Base-by-base conservation (phyloP, 225 moss, liverwort and hornwort genomes). In the Sphagnum contortum region DNA sequence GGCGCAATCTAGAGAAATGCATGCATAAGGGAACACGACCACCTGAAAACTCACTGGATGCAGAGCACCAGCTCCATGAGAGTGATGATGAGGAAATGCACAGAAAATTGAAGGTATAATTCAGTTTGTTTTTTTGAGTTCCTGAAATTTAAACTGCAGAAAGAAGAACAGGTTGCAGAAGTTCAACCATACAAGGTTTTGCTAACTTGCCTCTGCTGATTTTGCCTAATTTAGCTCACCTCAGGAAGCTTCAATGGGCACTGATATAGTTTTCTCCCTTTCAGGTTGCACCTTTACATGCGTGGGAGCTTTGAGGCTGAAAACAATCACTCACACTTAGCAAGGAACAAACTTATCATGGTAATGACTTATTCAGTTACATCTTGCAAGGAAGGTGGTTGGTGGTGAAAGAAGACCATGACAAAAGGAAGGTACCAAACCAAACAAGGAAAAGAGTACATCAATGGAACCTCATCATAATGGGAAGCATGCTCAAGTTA, bases 71-170 rank as follows among this genome's bases (percentile, higher is more conserved):
- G 47, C 81, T 81, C 55, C 77, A 77, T 52, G 77, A 81, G 64
- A 74, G 57, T 65, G 81, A 77, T 64, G 81, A 81, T 57, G 81
- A 81, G 66, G 81, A 81, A 60, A 81, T 81, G 81, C 71, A 77
- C 64, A 69, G 62, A 58, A 81, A 81, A 55, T 60, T 81, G 62
- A 77, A 81, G 77, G 81, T 81, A 2, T 11, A 46, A 54, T 44
- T 66, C 48, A 0, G 7, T 57, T 29, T 29, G 29, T 29, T 29
- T 29, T 29, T 29, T 29, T 29, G 29, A 29, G 29, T 29, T 29
- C 29, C 60, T 49, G 47, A 55, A 50, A 49, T 7, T 52, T 9
- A 52, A 5, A 6, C 52, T 52, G 29, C 29, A 29, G 29, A 29
- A 29, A 1, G 29, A 29, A 29, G 29, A 29, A 29, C 29, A 29